Evolutionary conservation across 2,329 filamentous ascomycete genomes (phyloP).

Genomic region (Aspergillus sp.): DNA sequence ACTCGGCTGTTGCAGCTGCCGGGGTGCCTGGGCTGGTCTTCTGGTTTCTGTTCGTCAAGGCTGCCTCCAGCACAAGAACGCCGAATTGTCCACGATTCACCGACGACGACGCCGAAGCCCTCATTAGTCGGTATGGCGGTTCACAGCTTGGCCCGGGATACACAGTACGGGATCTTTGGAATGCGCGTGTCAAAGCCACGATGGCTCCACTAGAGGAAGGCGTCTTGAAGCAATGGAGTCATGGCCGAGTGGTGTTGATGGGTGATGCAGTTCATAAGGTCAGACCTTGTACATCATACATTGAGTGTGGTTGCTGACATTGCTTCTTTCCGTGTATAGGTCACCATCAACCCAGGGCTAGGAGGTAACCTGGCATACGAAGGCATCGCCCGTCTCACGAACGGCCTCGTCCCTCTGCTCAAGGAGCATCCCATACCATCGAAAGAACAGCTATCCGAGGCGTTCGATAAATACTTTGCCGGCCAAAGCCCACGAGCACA

Average conservation of each 20-base stretch:
- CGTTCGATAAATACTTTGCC: neutral
- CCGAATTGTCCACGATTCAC: conserved; percentile 1
- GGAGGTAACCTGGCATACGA: neutral
- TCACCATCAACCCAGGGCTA: conserved; percentile 1
- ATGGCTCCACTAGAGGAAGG: conserved; percentile 4
- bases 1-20: neutral
- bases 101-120: neutral
- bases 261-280: conserved; percentile 4
- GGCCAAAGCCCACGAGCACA: neutral
- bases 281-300: neutral
- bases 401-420: neutral
- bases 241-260: neutral
- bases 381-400: neutral
- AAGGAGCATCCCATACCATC: neutral
- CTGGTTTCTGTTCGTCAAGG: conserved; percentile 7
- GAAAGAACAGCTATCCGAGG: neutral
- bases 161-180: conserved; percentile 2
- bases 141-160: neutral
- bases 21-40: conserved; percentile 1
- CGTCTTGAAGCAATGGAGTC: neutral
- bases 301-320: neutral
- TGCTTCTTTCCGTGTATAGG: neutral
- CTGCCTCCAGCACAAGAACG: neutral
- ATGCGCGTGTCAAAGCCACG: neutral
- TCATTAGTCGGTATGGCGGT: neutral